Percentiles rank a stretch among this genome's conserved stretches.
Conservation (phyloP, 345 rosid genomes). For the Raphanus raphanistrum region DNA sequence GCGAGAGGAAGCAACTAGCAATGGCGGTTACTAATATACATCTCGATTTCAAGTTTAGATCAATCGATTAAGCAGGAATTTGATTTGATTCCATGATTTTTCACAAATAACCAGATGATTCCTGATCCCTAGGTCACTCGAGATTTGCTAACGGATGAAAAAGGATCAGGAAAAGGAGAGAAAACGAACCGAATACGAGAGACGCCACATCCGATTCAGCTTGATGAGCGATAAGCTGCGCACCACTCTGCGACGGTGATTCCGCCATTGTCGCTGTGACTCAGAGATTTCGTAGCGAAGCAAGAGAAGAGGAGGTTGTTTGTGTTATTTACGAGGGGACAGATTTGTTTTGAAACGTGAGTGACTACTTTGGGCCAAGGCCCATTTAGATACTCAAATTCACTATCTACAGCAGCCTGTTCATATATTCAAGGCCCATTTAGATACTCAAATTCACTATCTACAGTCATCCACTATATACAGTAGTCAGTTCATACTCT, state of each 20-base stretch:
- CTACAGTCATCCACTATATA: too few species aligned
- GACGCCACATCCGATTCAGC: constrained; percentile 67
- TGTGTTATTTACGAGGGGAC: constrained; percentile 14
- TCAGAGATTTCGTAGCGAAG: background rate
- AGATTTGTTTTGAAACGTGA: background rate
- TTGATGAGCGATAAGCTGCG: constrained; percentile 36
- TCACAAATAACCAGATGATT: background rate
- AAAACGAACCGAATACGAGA: constrained; percentile 62
- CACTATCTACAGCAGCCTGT: background rate
- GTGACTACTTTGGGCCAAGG: background rate
- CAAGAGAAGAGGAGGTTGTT: background rate
- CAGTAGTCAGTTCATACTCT: too few species aligned
- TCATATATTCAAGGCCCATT: too few species aligned
- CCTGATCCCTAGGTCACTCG: background rate
- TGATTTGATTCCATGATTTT: background rate
- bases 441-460: too few species aligned
- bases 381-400: background rate
- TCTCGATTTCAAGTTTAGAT: background rate
- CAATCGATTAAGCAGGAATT: background rate
- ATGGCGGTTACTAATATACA: background rate
- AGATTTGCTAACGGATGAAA: background rate
- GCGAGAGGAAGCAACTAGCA: background rate
- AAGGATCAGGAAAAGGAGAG: background rate
- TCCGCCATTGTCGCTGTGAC: constrained; percentile 51
- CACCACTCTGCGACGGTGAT: constrained; percentile 43